Evolutionary conservation across 2,329 filamentous ascomycete genomes (phyloP), one percentile per base, ranked within the genome.

Genomic region (Akanthomyces dipterigenus): DNA sequence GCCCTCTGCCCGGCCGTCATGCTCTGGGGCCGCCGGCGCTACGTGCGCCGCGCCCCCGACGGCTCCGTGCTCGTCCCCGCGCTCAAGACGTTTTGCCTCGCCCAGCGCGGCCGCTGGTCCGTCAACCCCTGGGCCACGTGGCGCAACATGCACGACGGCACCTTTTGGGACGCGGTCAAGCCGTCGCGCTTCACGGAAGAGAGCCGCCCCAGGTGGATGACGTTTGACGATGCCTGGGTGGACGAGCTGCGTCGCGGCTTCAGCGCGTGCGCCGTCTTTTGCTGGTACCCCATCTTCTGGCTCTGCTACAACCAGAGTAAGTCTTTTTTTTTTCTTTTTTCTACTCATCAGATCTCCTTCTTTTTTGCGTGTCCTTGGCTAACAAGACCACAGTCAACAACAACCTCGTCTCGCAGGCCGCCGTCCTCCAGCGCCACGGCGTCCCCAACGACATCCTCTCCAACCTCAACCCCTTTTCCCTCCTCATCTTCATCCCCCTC

Each of bases 201-300:
- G 22, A 73, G 75, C 54, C 84, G 83, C 42, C 88, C 86, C 0
- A 65, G 67, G 1, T 91, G 88, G 87, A 92, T 92, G 87, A 88
- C 82, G 2, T 91, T 91, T 67, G 88, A 92, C 64, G 89, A 93
- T 66, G 83, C 82, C 22, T 93, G 88, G 88, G 88, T 93, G 42
- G 88, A 90, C 69, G 88, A 91, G 70, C 81, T 91, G 31, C 79
- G 79, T 48, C 85, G 89, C 74, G 88, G 88, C 9, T 80, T 89
- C 65, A 77, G 80, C 60, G 87, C 87, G 18, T 89, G 87, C 70
- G 78, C 82, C 48, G 88, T 91, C 7, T 93, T 89, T 71, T 70
- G 82, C 65, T 90, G 85, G 78, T 87, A 85, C 61, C 87, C 88
- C 2, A 80, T 86, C 36, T 85, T 80, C 69, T 85, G 80, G 80